These are phyloP conservation scores for Neonectria punicea DNA, from an alignment of 2,329 filamentous ascomycete genomes.

Conservation along the genomic window DNA sequence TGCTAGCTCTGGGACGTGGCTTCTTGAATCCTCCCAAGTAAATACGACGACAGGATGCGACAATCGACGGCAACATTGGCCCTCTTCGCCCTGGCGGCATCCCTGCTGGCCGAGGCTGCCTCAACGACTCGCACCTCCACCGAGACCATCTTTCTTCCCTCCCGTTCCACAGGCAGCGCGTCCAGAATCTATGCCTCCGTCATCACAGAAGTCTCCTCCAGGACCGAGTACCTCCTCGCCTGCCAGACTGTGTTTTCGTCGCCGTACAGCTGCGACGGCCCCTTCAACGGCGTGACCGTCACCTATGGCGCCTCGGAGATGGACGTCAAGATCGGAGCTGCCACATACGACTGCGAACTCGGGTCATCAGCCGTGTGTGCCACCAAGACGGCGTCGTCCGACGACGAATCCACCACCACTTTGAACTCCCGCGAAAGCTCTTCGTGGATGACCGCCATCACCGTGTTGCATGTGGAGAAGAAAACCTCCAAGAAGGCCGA, in stretches of 20 bases:
- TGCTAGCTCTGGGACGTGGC: neutral
- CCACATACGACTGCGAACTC: slow-evolving; percentile 34
- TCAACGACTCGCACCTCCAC: slow-evolving; percentile 26
- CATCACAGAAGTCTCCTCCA: slow-evolving; percentile 32
- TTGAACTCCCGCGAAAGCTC: slow-evolving; percentile 27
- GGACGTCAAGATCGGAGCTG: slow-evolving; percentile 26
- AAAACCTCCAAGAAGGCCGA: neutral
- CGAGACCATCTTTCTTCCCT: slow-evolving; percentile 32
- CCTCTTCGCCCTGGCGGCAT: slow-evolving; percentile 12
- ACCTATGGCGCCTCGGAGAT: slow-evolving; percentile 31
- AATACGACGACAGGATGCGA: slow-evolving; percentile 1
- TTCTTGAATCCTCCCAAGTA: neutral
- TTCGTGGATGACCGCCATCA: slow-evolving; percentile 38
- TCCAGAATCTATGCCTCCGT: slow-evolving; percentile 39
- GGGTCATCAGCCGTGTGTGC: slow-evolving; percentile 30
- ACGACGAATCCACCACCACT: slow-evolving; percentile 18
- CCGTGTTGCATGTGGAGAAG: slow-evolving; percentile 25
- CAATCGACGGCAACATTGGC: neutral
- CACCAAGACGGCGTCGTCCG: slow-evolving; percentile 8
- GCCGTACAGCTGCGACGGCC: slow-evolving; percentile 34
- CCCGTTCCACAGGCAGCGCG: slow-evolving; percentile 27
- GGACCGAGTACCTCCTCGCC: slow-evolving; percentile 39
- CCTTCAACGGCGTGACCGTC: slow-evolving; percentile 35
- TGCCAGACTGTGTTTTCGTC: slow-evolving; percentile 34
- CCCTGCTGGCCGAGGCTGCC: slow-evolving; percentile 1